Evolutionary conservation across 2,329 filamentous ascomycete species (phyloP).

Genomic region (Shiraia sp.): DNA sequence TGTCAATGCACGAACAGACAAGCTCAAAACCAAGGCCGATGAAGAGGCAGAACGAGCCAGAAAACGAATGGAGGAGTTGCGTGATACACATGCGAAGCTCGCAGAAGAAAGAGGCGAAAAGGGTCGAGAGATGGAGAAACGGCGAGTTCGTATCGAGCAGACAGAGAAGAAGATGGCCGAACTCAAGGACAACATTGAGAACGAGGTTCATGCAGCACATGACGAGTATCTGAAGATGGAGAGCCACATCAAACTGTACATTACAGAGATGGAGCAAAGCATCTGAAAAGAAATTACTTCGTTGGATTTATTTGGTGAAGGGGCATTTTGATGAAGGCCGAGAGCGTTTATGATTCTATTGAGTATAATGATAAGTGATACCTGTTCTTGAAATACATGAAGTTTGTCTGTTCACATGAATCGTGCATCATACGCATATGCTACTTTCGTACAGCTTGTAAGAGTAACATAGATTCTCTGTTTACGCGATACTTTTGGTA

Average conservation of each 20-base stretch:
- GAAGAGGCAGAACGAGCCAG: conserved; percentile 81
- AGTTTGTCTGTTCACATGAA: no score
- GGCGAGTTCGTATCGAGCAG: conserved; percentile 93
- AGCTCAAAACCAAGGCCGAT: conserved; percentile 76
- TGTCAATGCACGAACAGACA: conserved; percentile 85
- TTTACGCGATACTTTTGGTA: no score
- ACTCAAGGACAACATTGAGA: conserved; percentile 95
- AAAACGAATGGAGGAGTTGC: conserved; percentile 86
- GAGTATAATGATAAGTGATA: background rate
- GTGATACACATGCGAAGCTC: conserved; percentile 76
- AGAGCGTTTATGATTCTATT: no score
- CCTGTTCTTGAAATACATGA: no score
- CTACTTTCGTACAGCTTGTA: no score
- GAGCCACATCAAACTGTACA: conserved; percentile 94
- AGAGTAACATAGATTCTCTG: no score
- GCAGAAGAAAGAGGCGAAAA: conserved; percentile 86
- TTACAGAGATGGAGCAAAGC: conserved; percentile 97
- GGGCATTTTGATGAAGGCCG: no score
- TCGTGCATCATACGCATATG: background rate
- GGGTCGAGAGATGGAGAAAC: conserved; percentile 86
- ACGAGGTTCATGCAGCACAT: conserved; percentile 84
- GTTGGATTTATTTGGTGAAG: no score
- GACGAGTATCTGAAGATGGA: conserved; percentile 98
- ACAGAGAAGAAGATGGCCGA: conserved; percentile 99
- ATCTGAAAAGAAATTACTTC: conserved; percentile 16